Evolutionary conservation across 257 asterid genomes (phyloP), one percentile per base, ranked within the genome.

Genomic region (Thymus mandschuricus): DNA sequence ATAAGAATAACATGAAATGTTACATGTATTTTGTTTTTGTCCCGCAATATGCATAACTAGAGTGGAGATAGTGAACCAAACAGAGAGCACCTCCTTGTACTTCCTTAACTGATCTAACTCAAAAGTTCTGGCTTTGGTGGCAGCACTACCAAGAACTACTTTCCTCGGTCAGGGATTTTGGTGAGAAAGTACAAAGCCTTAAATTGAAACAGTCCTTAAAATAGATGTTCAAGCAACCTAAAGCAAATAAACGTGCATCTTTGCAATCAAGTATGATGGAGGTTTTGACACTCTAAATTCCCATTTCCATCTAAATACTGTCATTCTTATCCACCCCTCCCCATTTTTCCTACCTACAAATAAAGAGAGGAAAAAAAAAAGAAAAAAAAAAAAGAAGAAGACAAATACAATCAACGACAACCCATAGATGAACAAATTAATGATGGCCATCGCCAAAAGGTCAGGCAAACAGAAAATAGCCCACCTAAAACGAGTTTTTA

Each of bases 101-200:
- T 67, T 60, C 72, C 49, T 71, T 44, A 35, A 71, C 55, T 66
- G 69, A 67, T 68, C 40, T 66, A 66, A 61, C 65, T 55, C 66
- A 62, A 66, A 71, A 41, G 35, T 70, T 66, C 52, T 50, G 51
- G 48, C 65, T 56, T 45, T 44, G 69, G 76, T 68, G 59, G 69
- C 68, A 61, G 75, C 75, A 59, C 70, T 69, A 41, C 46, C 75
- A 65, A 77, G 62, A 77, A 70, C 21, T 77, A 70, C 28, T 52
- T 66, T 43, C 66, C 61, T 51, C 51, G 31, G 64, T 66, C 55
- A 60, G 66, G 68, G 59, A 11, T 61, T 51, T 77, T 49, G 60
- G 62, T 60, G 65, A 49, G 44, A 66, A 60, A 56, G 72, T 28
- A 50, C 74, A 60, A 34, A 50, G 51, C 62, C 64, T 71, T 12